A percentile compares a stretch with the other conserved stretches of the same genome.
These are phyloP conservation scores for Cadophora sp. DNA, from an alignment of 2,329 filamentous ascomycete species.

Conservation along the genomic window DNA sequence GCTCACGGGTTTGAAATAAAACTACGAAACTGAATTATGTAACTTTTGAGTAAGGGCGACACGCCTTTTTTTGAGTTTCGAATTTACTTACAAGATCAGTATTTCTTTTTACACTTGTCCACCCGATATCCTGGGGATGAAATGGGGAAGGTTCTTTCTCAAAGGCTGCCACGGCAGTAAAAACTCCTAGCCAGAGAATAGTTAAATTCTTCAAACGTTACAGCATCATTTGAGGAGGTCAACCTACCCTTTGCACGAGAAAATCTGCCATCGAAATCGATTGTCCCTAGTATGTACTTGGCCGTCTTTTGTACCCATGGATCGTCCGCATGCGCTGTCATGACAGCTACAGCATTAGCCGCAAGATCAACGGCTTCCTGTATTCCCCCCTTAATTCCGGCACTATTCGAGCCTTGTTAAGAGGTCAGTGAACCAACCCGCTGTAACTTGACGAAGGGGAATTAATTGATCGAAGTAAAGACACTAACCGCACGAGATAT, in stretches of 20 bases:
- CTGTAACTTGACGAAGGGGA: too few species aligned
- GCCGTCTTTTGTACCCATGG: slow-evolving; percentile 8
- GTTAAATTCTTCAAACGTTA: neutral
- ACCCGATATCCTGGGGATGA: neutral
- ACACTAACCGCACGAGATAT: slow-evolving; percentile 6
- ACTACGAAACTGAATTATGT: too few species aligned
- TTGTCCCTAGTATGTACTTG: slow-evolving; percentile 11
- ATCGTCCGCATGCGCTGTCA: neutral
- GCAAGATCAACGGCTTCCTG: slow-evolving; percentile 2
- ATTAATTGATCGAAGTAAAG: too few species aligned
- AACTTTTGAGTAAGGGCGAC: too few species aligned
- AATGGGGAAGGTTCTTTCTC: slow-evolving; percentile 1
- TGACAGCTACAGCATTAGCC: slow-evolving; percentile 4
- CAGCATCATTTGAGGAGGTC: neutral
- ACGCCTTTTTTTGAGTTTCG: too few species aligned
- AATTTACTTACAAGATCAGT: neutral
- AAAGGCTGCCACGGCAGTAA: neutral
- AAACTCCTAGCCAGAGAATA: neutral
- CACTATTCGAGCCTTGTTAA: neutral
- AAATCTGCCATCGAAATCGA: slow-evolving; percentile 6
- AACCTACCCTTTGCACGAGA: neutral
- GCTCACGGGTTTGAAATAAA: too few species aligned
- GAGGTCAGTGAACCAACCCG: neutral
- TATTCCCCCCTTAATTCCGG: slow-evolving; percentile 1
- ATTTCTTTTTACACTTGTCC: slow-evolving; percentile 2